A percentile compares a stretch with the other conserved stretches of the same genome.
These are phyloP conservation scores for Beta vulgaris DNA, from an alignment of 148 eudicot species.

Conservation along the genomic window DNA sequence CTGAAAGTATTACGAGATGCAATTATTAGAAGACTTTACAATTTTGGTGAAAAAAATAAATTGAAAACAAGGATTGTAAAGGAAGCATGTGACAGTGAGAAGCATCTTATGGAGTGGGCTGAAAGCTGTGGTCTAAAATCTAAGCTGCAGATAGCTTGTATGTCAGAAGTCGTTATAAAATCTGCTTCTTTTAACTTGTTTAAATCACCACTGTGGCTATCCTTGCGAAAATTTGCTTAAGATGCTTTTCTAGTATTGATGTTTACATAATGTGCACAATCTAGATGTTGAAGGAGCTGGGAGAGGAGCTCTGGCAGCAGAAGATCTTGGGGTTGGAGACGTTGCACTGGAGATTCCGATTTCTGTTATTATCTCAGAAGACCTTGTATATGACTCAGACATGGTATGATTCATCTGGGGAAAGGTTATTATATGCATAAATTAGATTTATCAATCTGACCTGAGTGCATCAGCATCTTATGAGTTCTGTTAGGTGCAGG, in stretches of 20 bases:
- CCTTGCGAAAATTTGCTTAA: not conserved
- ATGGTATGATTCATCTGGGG: constrained; percentile 50
- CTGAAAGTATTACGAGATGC: constrained; percentile 38
- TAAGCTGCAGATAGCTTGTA: constrained; percentile 76
- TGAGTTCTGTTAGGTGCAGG: not conserved
- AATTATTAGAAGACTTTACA: constrained; percentile 35
- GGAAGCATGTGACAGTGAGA: constrained; percentile 52
- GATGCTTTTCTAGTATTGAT: not conserved
- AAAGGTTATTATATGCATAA: not conserved
- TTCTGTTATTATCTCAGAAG: constrained; percentile 74
- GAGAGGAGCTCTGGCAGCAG: constrained; percentile 78
- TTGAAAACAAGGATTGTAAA: constrained; percentile 37
- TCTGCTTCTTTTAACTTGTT: constrained; percentile 5
- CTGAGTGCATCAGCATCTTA: not conserved
- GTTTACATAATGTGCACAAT: constrained; percentile 14
- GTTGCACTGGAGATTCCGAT: constrained; percentile 81
- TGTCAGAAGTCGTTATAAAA: constrained; percentile 23
- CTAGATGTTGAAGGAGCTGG: constrained; percentile 92
- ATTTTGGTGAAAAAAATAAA: constrained; percentile 43
- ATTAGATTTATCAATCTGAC: not conserved
- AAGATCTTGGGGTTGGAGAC: constrained; percentile 75
- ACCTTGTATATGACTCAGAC: constrained; percentile 65
- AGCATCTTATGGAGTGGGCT: constrained; percentile 61
- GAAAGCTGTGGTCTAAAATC: constrained; percentile 56
- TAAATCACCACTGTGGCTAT: not conserved